A percentile compares a stretch with the other conserved stretches of the same genome.
phyloP scores from a whole-genome alignment of 2,329 filamentous ascomycete genomes.

The Penicillium sp. region DNA sequence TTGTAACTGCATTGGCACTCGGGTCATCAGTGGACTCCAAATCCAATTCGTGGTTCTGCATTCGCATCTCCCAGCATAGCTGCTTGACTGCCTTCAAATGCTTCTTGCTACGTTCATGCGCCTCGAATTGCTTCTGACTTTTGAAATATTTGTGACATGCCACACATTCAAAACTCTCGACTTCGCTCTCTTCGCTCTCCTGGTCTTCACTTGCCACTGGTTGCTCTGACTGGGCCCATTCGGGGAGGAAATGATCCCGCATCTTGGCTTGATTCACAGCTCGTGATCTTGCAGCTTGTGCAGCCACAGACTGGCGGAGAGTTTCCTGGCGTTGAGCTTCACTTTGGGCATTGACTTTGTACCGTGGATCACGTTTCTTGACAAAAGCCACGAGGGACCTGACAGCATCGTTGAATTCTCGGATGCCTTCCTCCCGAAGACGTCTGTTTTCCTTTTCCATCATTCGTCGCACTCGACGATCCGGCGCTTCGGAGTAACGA shows the following conservation, averaged over 20 bases:
- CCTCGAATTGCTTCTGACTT: slow-evolving; percentile 86
- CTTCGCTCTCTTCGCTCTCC: slow-evolving; percentile 48
- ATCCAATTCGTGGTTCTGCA: slow-evolving; percentile 63
- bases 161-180: slow-evolving; percentile 62
- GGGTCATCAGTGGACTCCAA: slow-evolving; percentile 13
- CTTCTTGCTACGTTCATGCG: slow-evolving; percentile 96
- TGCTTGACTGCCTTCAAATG: slow-evolving; percentile 83
- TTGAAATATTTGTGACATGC: slow-evolving; percentile 70
- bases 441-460: slow-evolving; percentile 97
- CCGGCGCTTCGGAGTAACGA: slow-evolving; percentile 78
- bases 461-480: slow-evolving; percentile 73
- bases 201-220: slow-evolving; percentile 50
- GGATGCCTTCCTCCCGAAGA: slow-evolving; percentile 74
- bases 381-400: slow-evolving; percentile 82
- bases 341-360: slow-evolving; percentile 71
- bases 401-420: slow-evolving; percentile 91
- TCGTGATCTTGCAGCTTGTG: slow-evolving; percentile 79
- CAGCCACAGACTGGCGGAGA: slow-evolving; percentile 73
- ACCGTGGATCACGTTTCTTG: slow-evolving; percentile 86
- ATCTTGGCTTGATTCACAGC: slow-evolving; percentile 77
- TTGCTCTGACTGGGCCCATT: slow-evolving; percentile 69
- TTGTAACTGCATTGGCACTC: background rate
- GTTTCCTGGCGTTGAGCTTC: slow-evolving; percentile 78
- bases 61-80: slow-evolving; percentile 76
- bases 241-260: slow-evolving; percentile 63